phyloP scores from a whole-genome alignment of 139 green algal genomes.

The Picochlorum sp. region DNA sequence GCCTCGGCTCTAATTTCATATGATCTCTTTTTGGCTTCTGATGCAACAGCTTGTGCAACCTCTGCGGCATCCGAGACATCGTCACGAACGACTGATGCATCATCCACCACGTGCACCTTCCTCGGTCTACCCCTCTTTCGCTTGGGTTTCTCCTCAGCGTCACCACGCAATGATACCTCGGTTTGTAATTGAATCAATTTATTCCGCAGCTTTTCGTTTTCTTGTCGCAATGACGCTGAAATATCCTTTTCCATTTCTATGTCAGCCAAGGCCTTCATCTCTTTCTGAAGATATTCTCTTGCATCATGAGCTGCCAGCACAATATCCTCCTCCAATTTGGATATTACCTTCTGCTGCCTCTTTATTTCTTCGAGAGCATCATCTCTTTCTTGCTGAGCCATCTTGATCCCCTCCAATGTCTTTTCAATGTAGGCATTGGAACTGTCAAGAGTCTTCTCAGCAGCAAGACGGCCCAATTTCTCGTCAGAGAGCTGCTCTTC shows the following conservation, averaged over 20 bases:
- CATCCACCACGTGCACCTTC: background rate
- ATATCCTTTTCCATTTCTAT: slow-evolving; percentile 3
- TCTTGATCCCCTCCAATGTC: background rate
- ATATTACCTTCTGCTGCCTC: background rate
- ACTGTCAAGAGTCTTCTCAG: slow-evolving; percentile 12
- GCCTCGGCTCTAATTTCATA: slow-evolving; percentile 31
- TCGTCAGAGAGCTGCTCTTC: background rate
- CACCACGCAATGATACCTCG: background rate
- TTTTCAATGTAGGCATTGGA: background rate
- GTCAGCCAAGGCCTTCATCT: slow-evolving; percentile 21
- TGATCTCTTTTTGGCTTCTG: slow-evolving; percentile 10
- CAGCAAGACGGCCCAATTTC: slow-evolving; percentile 10
- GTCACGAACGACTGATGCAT: background rate
- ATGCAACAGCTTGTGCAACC: slow-evolving; percentile 1
- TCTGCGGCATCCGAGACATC: background rate
- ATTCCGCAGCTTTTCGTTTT: slow-evolving; percentile 5
- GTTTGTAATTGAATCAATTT: background rate
- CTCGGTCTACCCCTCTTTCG: background rate
- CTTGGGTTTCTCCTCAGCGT: slow-evolving; percentile 2
- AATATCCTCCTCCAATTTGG: background rate
- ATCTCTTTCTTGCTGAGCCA: background rate
- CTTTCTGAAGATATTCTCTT: slow-evolving; percentile 22
- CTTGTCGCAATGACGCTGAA: no score
- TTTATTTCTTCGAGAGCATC: background rate
- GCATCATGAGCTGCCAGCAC: slow-evolving; percentile 23